Conservation (phyloP, 1,284 basidiomycete genomes). For the Ganoderma leucocontextum region DNA sequence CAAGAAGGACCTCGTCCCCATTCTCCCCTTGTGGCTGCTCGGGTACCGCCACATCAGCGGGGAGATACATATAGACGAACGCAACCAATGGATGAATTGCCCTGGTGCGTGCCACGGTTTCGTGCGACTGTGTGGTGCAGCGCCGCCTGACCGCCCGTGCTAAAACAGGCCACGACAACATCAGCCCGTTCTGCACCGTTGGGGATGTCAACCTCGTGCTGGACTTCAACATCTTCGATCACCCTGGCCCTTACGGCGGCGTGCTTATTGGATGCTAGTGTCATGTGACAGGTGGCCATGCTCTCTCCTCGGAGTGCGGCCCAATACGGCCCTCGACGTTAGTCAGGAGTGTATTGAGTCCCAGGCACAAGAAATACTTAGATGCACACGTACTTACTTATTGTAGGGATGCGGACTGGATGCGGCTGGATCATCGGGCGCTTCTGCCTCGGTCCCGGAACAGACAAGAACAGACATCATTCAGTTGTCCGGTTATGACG, state of each 20-base stretch:
- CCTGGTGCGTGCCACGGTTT: constrained; percentile 44
- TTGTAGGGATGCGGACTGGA: not conserved
- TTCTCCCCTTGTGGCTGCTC: constrained; percentile 45
- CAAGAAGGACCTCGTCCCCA: constrained; percentile 39
- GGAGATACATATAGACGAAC: constrained; percentile 64
- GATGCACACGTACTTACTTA: not conserved
- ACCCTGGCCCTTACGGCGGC: constrained; percentile 65
- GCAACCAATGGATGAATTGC: constrained; percentile 55
- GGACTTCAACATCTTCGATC: constrained; percentile 50
- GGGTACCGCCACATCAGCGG: constrained; percentile 66
- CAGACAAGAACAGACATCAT: not conserved
- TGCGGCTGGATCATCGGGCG: not conserved
- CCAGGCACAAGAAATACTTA: not conserved
- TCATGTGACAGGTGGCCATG: not conserved
- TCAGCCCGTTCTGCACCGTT: constrained; percentile 54
- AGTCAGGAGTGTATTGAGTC: not conserved
- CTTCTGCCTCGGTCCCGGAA: not conserved
- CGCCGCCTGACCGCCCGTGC: not conserved
- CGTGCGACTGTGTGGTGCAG: not conserved
- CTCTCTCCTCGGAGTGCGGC: not conserved
- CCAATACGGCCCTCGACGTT: not conserved
- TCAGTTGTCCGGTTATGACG: not conserved
- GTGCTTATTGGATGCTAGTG: constrained; percentile 48
- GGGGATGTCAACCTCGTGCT: constrained; percentile 62
- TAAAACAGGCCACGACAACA: constrained; percentile 61